Evolutionary conservation across 768 basidiomycete genomes (phyloP), one percentile per base, ranked within the genome.

Genomic region (Paxillus involutus): DNA sequence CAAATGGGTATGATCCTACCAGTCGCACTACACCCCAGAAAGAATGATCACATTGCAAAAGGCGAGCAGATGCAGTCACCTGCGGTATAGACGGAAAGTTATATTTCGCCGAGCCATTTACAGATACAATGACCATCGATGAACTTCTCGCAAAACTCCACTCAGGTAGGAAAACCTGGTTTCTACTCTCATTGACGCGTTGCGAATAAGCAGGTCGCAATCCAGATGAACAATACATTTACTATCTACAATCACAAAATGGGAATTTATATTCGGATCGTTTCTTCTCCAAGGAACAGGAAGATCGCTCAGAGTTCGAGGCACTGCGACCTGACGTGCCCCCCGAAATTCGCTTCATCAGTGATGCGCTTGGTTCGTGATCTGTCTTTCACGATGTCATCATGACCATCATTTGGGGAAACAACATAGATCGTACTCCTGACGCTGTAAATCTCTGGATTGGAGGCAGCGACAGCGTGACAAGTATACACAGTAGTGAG

Each of bases 401-500:
- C 30, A 0, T 6, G n/a, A 21, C 29, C 2, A 8, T 42, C 39
- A 49, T 50, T 47, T 51, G 19, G 32, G 35, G 58, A 26, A 21
- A 21, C 21, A 21, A 26, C 3, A 49, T 33, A 87, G 89, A 80
- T 36, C 76, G 72, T 59, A 59, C 73, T 16, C 91, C 94, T 0
- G 95, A 98, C 63, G 94, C 93, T 6, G 92, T 93, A 3, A 97
- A 97, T 65, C 64, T 98, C 17, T 98, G 94, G 94, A 90, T 97
- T 35, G 94, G 95, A 11, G 80, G 89, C 61, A 75, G 77, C 51
- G 73, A 75, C 53, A 94, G 91, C 63, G 74, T 84, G 13, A 97
- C 95, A 1, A 91, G 88, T 51, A 79, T 96, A 43, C 95, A 98
- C 66, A 89, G 83, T 63, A 94, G 93, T 91, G 59, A 48, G 76